Conservation (phyloP, 2,329 filamentous ascomycete genomes). For the Alternaria conjuncta region DNA sequence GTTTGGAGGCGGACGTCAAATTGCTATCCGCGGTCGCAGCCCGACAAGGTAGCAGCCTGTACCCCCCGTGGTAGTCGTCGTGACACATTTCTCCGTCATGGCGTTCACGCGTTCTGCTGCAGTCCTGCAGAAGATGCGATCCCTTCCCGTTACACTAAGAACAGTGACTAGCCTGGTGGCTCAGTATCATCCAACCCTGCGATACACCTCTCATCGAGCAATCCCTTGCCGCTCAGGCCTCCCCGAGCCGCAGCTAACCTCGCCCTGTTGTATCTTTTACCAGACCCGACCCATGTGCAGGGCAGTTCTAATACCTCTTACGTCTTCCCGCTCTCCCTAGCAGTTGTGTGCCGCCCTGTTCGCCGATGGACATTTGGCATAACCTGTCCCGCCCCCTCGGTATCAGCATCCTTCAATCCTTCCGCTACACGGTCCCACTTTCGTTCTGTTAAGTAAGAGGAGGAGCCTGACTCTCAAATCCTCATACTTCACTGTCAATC, state of each 20-base stretch:
- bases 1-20: slow-evolving; percentile 20
- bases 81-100: slow-evolving; percentile 36
- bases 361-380: slow-evolving; percentile 40
- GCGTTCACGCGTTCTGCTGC: slow-evolving; percentile 31
- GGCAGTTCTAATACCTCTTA: slow-evolving; percentile 30
- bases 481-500: slow-evolving; percentile 10
- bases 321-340: slow-evolving; percentile 20
- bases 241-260: slow-evolving; percentile 31
- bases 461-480: slow-evolving; percentile 31
- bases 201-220: slow-evolving; percentile 27
- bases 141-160: slow-evolving; percentile 37
- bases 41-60: slow-evolving; percentile 45
- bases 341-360: slow-evolving; percentile 31
- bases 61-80: slow-evolving; percentile 36
- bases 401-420: slow-evolving; percentile 27
- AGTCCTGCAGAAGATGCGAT: slow-evolving; percentile 26
- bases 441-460: slow-evolving; percentile 34
- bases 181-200: slow-evolving; percentile 33
- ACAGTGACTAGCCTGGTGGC: slow-evolving; percentile 30
- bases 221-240: slow-evolving; percentile 39
- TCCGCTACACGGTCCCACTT: slow-evolving; percentile 28
- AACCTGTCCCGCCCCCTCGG: slow-evolving; percentile 29
- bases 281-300: slow-evolving; percentile 27
- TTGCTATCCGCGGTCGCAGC: slow-evolving; percentile 20
- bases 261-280: slow-evolving; percentile 26